A percentile compares a stretch with the other conserved stretches of the same genome.
These are phyloP conservation scores for Hydrangea macrophylla DNA, from an alignment of 148 eudicot species.

Conservation along the genomic window DNA sequence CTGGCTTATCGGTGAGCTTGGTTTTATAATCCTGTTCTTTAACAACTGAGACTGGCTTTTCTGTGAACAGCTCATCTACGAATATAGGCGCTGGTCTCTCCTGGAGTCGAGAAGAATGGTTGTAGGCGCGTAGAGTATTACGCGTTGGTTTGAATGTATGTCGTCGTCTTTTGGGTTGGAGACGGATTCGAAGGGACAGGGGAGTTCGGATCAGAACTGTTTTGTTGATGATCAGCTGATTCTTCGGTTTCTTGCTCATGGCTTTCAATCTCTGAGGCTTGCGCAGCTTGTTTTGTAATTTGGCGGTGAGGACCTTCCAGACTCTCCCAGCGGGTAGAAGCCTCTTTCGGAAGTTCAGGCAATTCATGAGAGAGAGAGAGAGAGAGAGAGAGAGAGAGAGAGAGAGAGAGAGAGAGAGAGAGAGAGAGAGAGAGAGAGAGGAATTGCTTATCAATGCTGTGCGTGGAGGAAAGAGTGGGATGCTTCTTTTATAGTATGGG, in stretches of 20 bases:
- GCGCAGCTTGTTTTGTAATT: conserved; percentile 22
- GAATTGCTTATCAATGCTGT: not conserved
- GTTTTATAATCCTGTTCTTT: not conserved
- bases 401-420: too few species aligned
- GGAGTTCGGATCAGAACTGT: not conserved
- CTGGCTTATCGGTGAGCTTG: not conserved
- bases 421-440: too few species aligned
- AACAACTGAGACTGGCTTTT: conserved; percentile 3
- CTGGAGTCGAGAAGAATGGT: not conserved
- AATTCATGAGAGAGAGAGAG: conserved; percentile 22
- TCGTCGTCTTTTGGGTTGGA: conserved; percentile 3
- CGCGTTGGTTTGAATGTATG: too few species aligned
- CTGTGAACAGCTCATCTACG: conserved; percentile 34
- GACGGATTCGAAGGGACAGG: conserved; percentile 11
- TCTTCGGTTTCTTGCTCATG: conserved; percentile 25
- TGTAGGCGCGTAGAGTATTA: too few species aligned
- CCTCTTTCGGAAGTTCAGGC: conserved; percentile 24
- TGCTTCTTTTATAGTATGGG: too few species aligned
- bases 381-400: not conserved
- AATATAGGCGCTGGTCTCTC: conserved; percentile 26
- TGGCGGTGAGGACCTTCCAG: conserved; percentile 32
- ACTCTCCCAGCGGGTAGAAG: conserved; percentile 18
- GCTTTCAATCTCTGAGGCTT: conserved; percentile 27
- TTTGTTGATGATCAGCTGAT: not conserved
- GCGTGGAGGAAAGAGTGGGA: not conserved